Percentiles rank a stretch among this genome's conserved stretches.
Conservation (phyloP, 345 rosid genomes). For the Salix exigua region DNA sequence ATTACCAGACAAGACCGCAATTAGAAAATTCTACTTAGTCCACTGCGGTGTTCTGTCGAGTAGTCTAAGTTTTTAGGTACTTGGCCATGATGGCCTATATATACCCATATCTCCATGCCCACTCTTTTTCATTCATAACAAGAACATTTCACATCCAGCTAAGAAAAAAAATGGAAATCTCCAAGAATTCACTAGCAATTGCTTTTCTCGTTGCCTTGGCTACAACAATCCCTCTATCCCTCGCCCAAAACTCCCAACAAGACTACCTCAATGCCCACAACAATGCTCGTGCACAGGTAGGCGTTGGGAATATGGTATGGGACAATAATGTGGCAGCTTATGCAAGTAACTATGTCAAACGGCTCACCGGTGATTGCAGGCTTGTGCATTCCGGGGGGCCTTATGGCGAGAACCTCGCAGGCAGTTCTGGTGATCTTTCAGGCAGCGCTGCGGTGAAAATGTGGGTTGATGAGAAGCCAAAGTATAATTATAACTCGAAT, state of each 20-base stretch:
- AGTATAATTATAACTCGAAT: constrained; percentile 12
- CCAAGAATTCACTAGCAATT: background rate
- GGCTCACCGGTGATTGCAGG: background rate
- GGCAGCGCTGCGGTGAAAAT: constrained; percentile 5
- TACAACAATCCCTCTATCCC: background rate
- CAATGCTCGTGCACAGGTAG: constrained; percentile 10
- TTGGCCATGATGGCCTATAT: background rate
- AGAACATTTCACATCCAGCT: too few species aligned
- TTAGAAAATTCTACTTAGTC: too few species aligned
- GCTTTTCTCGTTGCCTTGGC: background rate
- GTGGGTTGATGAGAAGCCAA: constrained; percentile 15
- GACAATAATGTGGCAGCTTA: background rate
- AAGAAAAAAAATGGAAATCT: background rate
- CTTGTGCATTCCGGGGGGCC: constrained; percentile 15
- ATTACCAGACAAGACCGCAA: background rate
- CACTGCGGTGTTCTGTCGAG: background rate
- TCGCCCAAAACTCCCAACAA: constrained; percentile 13
- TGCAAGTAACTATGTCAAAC: background rate
- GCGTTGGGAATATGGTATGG: constrained; percentile 6
- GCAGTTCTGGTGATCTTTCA: constrained; percentile 1
- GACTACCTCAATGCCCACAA: constrained; percentile 18
- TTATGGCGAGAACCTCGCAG: constrained; percentile 13
- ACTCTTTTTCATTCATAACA: background rate
- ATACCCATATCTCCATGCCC: background rate
- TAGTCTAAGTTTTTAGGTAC: too few species aligned